Conservation (phyloP, 2,329 filamentous ascomycete species). For the Cladorrhinum sp. region DNA sequence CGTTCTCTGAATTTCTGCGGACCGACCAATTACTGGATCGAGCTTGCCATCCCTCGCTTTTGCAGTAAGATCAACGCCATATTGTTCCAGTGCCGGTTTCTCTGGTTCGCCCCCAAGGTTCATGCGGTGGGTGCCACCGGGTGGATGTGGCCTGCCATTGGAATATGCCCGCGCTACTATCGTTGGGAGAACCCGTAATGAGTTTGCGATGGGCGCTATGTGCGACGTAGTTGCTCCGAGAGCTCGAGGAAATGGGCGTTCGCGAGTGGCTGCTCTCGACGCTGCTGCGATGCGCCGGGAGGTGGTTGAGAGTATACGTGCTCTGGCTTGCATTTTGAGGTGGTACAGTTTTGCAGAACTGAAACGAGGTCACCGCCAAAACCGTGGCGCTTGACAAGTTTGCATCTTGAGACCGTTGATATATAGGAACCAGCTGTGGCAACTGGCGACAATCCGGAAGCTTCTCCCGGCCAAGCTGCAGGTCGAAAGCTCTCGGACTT, state of each 20-base stretch:
- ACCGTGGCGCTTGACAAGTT: slow-evolving; percentile 1
- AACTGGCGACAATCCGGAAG: background rate
- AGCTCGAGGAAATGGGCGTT: slow-evolving; percentile 21
- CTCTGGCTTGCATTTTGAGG: slow-evolving; percentile 39
- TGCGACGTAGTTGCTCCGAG: slow-evolving; percentile 7
- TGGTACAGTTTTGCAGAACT: background rate
- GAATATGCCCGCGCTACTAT: slow-evolving; percentile 54
- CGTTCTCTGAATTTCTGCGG: slow-evolving; percentile 86
- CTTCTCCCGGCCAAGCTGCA: background rate
- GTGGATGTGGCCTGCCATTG: slow-evolving; percentile 76
- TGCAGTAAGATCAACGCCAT: slow-evolving; percentile 83
- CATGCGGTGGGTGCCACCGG: slow-evolving; percentile 92
- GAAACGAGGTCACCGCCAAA: slow-evolving; percentile 1
- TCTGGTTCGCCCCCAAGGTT: slow-evolving; percentile 72
- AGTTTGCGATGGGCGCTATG: slow-evolving; percentile 4
- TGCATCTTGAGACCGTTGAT: slow-evolving; percentile 8
- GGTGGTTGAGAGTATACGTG: slow-evolving; percentile 36
- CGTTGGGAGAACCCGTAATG: slow-evolving; percentile 37
- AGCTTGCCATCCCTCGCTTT: slow-evolving; percentile 84
- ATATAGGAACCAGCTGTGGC: background rate
- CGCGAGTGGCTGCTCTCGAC: slow-evolving; percentile 23
- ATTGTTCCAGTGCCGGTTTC: slow-evolving; percentile 87
- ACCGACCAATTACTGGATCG: slow-evolving; percentile 92
- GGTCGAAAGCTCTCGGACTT: slow-evolving; percentile 28
- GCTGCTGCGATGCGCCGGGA: slow-evolving; percentile 33